Base-by-base conservation (phyloP, 108 stramenopile genomes). In the Stephanodiscus minutulus region DNA sequence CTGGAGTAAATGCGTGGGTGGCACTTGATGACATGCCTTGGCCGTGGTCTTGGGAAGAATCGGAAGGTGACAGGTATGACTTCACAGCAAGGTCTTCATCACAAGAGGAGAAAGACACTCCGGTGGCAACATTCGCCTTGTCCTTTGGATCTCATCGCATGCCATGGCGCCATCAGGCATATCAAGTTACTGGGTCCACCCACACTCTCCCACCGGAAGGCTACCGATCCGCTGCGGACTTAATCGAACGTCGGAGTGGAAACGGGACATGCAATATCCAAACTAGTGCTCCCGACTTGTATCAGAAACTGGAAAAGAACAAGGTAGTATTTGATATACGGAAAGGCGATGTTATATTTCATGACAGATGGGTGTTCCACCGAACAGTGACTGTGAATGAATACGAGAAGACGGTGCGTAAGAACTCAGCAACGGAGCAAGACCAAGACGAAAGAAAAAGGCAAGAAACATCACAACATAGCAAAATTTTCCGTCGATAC, bases 1-100 rank as follows among this genome's bases (percentile, higher is more conserved):
- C 47, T 11, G 78, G 78, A 3, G 73, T 79, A 17, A 74, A 79
- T 68, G 78, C 62, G 1, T 79, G 78, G 78, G 57, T 79, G 27
- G 73, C 78, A 22, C 35, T 79, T 8, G 78, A 79, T 41, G 56
- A 74, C 0, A 79, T 79, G 43, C 78, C 72, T 0, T 61, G 54
- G 52, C 36, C 73, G 78, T 12, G 72, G 72, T 21, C 68, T 15
- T 12, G 43, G 13, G 2, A 0, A 0, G 43, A 44, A 15, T 17
- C 13, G 12, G 15, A 17, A 13, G 43, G 0, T 2, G 13, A 0
- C 43, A 17, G 2, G 31, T 33, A 2, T 33, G 31, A 33, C 31
- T 33, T 33, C 31, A 44, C 13, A 13, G 13, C 43, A 2, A 15
- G 13, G 43, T 3, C 13, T 15, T 13, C 13, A 44, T 44, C 43